Conservation (phyloP, 202 grass and related monocot species). For the Dendrocalamus latiflorus region DNA sequence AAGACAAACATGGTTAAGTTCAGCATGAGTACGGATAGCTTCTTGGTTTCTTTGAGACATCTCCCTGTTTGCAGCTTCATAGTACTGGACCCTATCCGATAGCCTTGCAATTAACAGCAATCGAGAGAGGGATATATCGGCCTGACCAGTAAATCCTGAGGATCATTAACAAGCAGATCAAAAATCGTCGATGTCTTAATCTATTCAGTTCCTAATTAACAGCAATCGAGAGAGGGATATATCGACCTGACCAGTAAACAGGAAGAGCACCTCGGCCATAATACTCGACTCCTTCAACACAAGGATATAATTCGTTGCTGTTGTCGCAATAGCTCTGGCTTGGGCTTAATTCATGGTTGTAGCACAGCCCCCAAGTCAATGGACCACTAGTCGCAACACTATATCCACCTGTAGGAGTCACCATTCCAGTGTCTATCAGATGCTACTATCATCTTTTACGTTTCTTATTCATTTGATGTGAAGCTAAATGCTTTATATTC, state of each 20-base stretch:
- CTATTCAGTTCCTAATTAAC: constrained; percentile 11
- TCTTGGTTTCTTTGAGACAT: too few species aligned
- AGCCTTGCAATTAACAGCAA: too few species aligned
- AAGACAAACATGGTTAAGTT: too few species aligned
- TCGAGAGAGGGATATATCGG: too few species aligned
- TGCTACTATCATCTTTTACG: background rate
- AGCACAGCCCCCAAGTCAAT: constrained; percentile 71
- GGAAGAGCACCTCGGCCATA: constrained; percentile 69
- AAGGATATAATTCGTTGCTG: constrained; percentile 54
- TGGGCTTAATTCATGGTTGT: constrained; percentile 75
- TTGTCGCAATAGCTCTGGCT: constrained; percentile 60
- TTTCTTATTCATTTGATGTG: background rate
- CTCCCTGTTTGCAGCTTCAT: too few species aligned
- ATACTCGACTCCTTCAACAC: constrained; percentile 58
- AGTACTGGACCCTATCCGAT: too few species aligned
- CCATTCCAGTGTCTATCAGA: background rate
- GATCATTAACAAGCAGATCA: constrained; percentile 27
- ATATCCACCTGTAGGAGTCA: constrained; percentile 49
- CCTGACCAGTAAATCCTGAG: constrained; percentile 55
- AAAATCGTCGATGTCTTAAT: background rate
- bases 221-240: background rate
- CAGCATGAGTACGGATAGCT: too few species aligned
- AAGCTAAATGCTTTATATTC: background rate
- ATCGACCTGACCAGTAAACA: constrained; percentile 54
- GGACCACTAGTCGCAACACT: constrained; percentile 34